phyloP scores from a whole-genome alignment of 129 eudicot species.

The Pulicaria dysenterica region DNA sequence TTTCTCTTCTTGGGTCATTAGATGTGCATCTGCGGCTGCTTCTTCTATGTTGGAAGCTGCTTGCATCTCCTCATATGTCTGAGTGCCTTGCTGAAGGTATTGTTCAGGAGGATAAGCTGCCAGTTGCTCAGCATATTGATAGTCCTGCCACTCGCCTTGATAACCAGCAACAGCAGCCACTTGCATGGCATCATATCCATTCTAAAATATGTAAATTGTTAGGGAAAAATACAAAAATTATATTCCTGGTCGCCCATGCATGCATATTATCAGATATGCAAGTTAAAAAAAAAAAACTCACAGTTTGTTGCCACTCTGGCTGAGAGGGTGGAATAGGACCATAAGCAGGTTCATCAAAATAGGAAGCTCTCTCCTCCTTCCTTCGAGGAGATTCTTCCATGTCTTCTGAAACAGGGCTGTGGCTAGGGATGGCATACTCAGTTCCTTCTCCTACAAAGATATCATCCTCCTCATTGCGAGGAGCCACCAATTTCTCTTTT shows the following conservation, averaged over 20 bases:
- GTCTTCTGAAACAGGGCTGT: slow-evolving; percentile 89
- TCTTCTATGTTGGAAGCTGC: slow-evolving; percentile 36
- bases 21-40: slow-evolving; percentile 54
- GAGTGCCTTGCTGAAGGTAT: slow-evolving; percentile 68
- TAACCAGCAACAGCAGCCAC: slow-evolving; percentile 59
- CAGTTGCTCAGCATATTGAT: slow-evolving; percentile 84
- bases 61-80: slow-evolving; percentile 60
- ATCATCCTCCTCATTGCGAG: slow-evolving; percentile 86
- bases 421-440: slow-evolving; percentile 80
- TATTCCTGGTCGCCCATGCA: neutral
- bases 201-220: slow-evolving; percentile 38
- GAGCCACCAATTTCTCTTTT: slow-evolving; percentile 59
- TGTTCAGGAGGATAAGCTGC: slow-evolving; percentile 64
- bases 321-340: slow-evolving; percentile 91
- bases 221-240: neutral
- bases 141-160: slow-evolving; percentile 92
- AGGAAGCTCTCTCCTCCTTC: slow-evolving; percentile 63
- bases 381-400: slow-evolving; percentile 97
- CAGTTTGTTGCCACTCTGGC: slow-evolving; percentile 68
- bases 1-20: slow-evolving; percentile 98
- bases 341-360: slow-evolving; percentile 71
- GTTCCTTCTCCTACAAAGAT: slow-evolving; percentile 93
- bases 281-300: slow-evolving; percentile 27
- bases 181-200: slow-evolving; percentile 82
- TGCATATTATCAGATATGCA: neutral